Evolutionary conservation across 1,284 basidiomycete genomes (phyloP).

Genomic region (Paramarasmius palmivorus): DNA sequence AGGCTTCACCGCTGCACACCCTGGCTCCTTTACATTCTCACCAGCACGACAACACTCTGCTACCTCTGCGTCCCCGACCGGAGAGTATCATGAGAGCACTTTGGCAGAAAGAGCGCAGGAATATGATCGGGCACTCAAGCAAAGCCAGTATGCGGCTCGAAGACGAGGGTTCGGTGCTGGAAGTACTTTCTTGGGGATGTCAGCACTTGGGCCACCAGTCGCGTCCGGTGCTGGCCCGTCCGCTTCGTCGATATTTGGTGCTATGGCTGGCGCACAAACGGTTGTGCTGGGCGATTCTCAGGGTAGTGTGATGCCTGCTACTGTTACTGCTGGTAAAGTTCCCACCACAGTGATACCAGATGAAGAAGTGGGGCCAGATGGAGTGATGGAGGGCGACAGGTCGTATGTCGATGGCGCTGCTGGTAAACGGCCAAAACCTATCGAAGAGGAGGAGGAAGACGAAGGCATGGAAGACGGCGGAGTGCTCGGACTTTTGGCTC

Average conservation of each 20-base stretch:
- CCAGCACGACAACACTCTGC: slow-evolving; percentile 26
- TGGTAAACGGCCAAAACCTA: slow-evolving; percentile 34
- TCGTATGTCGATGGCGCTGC: slow-evolving; percentile 69
- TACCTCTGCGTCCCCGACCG: slow-evolving; percentile 32
- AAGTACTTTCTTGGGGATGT: slow-evolving; percentile 40
- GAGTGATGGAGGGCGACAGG: slow-evolving; percentile 61
- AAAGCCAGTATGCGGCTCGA: slow-evolving; percentile 63
- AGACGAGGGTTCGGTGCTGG: slow-evolving; percentile 37
- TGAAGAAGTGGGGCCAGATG: slow-evolving; percentile 51
- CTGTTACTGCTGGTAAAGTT: background rate
- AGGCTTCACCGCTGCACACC: slow-evolving; percentile 55
- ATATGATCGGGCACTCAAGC: slow-evolving; percentile 73
- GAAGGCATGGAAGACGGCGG: slow-evolving; percentile 65
- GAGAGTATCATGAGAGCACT: slow-evolving; percentile 30
- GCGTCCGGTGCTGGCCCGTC: slow-evolving; percentile 21
- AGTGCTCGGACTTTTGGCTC: slow-evolving; percentile 71
- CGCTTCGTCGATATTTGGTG: slow-evolving; percentile 46
- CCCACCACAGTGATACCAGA: slow-evolving; percentile 29
- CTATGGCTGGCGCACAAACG: slow-evolving; percentile 60
- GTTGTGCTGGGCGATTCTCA: slow-evolving; percentile 73
- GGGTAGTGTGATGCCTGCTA: slow-evolving; percentile 40
- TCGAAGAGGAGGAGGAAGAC: slow-evolving; percentile 54
- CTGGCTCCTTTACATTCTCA: slow-evolving; percentile 18
- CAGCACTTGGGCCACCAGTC: slow-evolving; percentile 31
- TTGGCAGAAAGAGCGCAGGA: slow-evolving; percentile 60